Evolutionary conservation across 2,329 filamentous ascomycete species (phyloP), one percentile per base, ranked within the genome.

Genomic region (Teratosphaeria zuluensis): DNA sequence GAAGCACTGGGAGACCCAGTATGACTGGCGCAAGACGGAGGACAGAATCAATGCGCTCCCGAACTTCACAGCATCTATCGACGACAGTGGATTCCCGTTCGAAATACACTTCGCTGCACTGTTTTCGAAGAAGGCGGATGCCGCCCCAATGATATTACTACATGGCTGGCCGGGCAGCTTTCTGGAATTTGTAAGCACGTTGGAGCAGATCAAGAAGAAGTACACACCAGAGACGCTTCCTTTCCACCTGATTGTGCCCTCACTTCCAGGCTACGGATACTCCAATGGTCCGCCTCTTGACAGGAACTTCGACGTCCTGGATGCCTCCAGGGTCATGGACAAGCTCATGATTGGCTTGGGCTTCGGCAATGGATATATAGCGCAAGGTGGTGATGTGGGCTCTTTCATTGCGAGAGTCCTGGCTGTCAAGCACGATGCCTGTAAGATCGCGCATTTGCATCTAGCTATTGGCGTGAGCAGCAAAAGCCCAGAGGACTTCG

Each of bases 351-450:
- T 78, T 1, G 73, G 73, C 0, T 74, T 85, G 3, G 83, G 82
- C 0, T 82, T 84, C 53, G 73, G 71, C 0, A 61, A 62, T 0
- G 78, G 78, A 1, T 85, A 85, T 61, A 67, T 83, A 7, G 75
- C 75, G 0, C 81, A 84, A 66, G 83, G 83, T 9, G 83, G 83
- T 3, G 83, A 86, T 63, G 72, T 85, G 1, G 80, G 81, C 2
- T 75, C 74, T 51, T 68, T 73, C 30, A 58, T 83, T 4, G 70
- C 75, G 0, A 69, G 79, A 12, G 62, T 74, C 0, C 66, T 84
- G 52, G 76, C 75, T 3, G 71, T 69, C 0, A 69, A 66, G 0
- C 75, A 76, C 53, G 65, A 74, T 0, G 74, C 76, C 53, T 83
- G 80, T 68, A 81, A 79, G 68, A 80, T 75, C 33, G 68, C 71